phyloP scores from a whole-genome alignment of 1,284 basidiomycete genomes.

The Singerocomus inundabilis region DNA sequence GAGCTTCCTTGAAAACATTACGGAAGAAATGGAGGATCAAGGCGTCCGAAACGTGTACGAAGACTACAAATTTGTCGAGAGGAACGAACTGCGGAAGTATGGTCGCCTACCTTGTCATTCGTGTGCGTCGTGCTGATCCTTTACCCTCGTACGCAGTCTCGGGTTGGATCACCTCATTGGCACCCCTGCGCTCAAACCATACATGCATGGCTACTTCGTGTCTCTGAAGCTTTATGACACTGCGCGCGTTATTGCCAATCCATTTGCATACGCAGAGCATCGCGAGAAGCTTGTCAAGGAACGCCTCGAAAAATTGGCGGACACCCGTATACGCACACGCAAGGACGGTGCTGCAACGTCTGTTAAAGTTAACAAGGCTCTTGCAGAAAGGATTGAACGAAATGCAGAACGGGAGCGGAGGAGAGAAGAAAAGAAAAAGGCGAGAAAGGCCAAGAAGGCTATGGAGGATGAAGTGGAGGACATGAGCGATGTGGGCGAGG shows the following conservation, averaged over 20 bases:
- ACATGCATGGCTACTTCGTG: conserved; percentile 99
- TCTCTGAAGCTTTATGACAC: conserved; percentile 95
- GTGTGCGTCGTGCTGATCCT: conserved; percentile 4
- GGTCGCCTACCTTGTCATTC: conserved; percentile 31
- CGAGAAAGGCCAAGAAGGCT: conserved; percentile 40
- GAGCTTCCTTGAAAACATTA: conserved; percentile 96
- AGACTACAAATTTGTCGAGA: conserved; percentile 97
- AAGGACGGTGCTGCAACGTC: conserved; percentile 41
- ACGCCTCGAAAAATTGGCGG: conserved; percentile 91
- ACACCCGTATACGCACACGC: conserved; percentile 85
- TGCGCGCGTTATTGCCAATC: conserved; percentile 93
- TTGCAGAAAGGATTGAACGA: conserved; percentile 83
- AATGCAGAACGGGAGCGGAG: conserved; percentile 71
- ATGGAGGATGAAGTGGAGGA: conserved; percentile 36
- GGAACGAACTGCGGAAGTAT: conserved; percentile 81
- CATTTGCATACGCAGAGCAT: conserved; percentile 93
- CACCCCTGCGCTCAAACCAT: conserved; percentile 93
- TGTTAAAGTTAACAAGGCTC: conserved; percentile 89
- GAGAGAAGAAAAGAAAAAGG: conserved; percentile 59
- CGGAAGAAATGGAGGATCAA: conserved; percentile 95
- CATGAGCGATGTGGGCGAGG: conserved; percentile 39
- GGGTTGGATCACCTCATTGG: conserved; percentile 95
- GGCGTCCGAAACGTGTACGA: conserved; percentile 79
- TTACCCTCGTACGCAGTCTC: conserved; percentile 48
- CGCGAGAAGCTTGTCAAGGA: conserved; percentile 85